Evolutionary conservation across 1,284 basidiomycete genomes (phyloP).

Genomic region (Puccinia triticina): DNA sequence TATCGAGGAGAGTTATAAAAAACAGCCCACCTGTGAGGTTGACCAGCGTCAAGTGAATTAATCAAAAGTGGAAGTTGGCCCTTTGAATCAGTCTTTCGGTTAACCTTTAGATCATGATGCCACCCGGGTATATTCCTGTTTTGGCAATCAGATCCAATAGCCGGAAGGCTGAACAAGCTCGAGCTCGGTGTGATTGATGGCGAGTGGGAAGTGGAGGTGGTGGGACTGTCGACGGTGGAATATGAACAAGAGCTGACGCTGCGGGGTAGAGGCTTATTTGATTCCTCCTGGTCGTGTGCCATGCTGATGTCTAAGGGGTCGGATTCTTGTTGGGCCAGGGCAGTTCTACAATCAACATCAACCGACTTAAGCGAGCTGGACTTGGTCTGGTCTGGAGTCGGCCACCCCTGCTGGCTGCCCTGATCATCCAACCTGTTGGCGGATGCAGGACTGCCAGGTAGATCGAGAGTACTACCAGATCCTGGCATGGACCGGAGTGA

Average conservation of each 20-base stretch:
- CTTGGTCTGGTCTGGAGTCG: not conserved
- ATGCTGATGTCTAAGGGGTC: constrained; percentile 20
- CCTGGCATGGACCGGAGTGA: constrained; percentile 5
- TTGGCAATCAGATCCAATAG: not conserved
- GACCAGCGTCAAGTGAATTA: not conserved
- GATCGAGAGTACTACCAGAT: not conserved
- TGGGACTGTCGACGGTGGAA: constrained; percentile 9
- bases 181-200: constrained; percentile 16
- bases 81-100: not conserved
- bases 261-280: constrained; percentile 14
- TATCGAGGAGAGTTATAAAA: not conserved
- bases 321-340: constrained; percentile 11
- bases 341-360: constrained; percentile 21
- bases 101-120: not conserved
- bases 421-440: not conserved
- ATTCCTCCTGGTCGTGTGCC: constrained; percentile 1
- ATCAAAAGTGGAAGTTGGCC: not conserved
- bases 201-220: constrained; percentile 21
- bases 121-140: not conserved
- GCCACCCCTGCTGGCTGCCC: constrained; percentile 14
- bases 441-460: not conserved
- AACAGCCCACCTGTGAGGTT: not conserved
- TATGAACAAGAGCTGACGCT: not conserved
- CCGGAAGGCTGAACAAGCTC: constrained; percentile 3
- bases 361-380: constrained; percentile 20